These are phyloP conservation scores for Colletotrichum simmondsii DNA, from an alignment of 2,329 filamentous ascomycete species.

Conservation along the genomic window DNA sequence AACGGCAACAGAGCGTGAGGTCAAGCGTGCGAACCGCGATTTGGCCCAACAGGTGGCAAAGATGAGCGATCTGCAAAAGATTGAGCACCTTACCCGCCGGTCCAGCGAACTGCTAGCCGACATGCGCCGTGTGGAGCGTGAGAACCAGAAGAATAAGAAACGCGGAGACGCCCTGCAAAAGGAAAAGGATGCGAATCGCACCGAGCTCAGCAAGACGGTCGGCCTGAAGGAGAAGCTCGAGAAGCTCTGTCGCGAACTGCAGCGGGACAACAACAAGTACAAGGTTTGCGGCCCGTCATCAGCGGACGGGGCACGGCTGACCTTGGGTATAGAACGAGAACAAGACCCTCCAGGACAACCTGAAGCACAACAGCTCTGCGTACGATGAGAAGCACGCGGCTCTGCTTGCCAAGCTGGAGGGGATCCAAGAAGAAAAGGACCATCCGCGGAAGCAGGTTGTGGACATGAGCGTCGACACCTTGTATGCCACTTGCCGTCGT, in stretches of 20 bases:
- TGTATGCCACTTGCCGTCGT: neutral
- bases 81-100: constrained; percentile 89
- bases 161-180: constrained; percentile 94
- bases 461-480: constrained; percentile 82
- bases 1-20: constrained; percentile 80
- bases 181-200: constrained; percentile 90
- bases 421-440: constrained; percentile 88
- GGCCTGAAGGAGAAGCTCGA: constrained; percentile 96
- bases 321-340: constrained; percentile 78
- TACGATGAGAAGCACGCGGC: constrained; percentile 88
- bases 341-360: constrained; percentile 86
- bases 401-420: constrained; percentile 85
- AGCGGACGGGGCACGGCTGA: constrained; percentile 8
- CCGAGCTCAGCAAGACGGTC: constrained; percentile 89
- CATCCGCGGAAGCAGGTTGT: constrained; percentile 82
- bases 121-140: constrained; percentile 94
- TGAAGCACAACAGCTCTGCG: constrained; percentile 83
- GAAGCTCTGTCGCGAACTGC: constrained; percentile 93
- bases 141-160: constrained; percentile 96
- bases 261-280: constrained; percentile 97
- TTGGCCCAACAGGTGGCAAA: constrained; percentile 89
- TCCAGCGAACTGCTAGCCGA: constrained; percentile 92
- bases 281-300: constrained; percentile 71
- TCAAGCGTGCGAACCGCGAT: constrained; percentile 93
- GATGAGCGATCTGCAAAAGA: constrained; percentile 91